A percentile compares a stretch with the other conserved stretches of the same genome.
Evolutionary conservation across 169 alveolate species (phyloP).

Genomic region (Theileria annulata): DNA sequence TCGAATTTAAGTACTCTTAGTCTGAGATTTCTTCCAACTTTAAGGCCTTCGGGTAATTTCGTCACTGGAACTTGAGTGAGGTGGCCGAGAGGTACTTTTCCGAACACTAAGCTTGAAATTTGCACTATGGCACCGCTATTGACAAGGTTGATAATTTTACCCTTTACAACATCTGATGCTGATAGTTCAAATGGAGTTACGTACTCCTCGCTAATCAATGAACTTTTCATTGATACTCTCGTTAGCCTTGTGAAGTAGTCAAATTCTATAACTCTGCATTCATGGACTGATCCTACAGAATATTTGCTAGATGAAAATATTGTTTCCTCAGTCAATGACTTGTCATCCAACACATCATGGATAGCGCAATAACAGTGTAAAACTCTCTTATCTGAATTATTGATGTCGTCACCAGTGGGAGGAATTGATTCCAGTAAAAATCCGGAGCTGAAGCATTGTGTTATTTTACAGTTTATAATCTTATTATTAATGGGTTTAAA

Average conservation of each 20-base stretch:
- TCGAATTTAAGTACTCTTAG: slow-evolving; percentile 63
- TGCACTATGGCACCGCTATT: slow-evolving; percentile 53
- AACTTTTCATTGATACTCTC: slow-evolving; percentile 17
- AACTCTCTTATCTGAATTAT: background rate
- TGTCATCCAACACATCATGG: slow-evolving; percentile 11
- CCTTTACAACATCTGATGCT: slow-evolving; percentile 43
- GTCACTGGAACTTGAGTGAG: slow-evolving; percentile 60
- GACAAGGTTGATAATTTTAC: slow-evolving; percentile 34
- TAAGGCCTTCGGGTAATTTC: slow-evolving; percentile 44
- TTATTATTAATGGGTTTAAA: background rate
- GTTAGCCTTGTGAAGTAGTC: slow-evolving; percentile 36
- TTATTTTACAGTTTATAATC: slow-evolving; percentile 32
- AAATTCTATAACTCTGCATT: slow-evolving; percentile 31
- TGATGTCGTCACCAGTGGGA: background rate
- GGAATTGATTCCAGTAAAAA: slow-evolving; percentile 21
- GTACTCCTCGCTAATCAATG: slow-evolving; percentile 28
- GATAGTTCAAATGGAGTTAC: slow-evolving; percentile 43
- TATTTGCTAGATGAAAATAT: slow-evolving; percentile 9
- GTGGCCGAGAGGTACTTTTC: slow-evolving; percentile 62
- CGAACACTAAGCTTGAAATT: slow-evolving; percentile 48
- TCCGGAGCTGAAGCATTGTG: slow-evolving; percentile 44
- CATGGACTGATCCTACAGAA: slow-evolving; percentile 44
- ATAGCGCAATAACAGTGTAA: background rate
- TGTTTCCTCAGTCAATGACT: slow-evolving; percentile 1
- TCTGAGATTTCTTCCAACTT: slow-evolving; percentile 36